A percentile compares a stretch with the other conserved stretches of the same genome.
These are phyloP conservation scores for Schizophyllum commune DNA, from an alignment of 1,284 basidiomycete species.

Conservation along the genomic window DNA sequence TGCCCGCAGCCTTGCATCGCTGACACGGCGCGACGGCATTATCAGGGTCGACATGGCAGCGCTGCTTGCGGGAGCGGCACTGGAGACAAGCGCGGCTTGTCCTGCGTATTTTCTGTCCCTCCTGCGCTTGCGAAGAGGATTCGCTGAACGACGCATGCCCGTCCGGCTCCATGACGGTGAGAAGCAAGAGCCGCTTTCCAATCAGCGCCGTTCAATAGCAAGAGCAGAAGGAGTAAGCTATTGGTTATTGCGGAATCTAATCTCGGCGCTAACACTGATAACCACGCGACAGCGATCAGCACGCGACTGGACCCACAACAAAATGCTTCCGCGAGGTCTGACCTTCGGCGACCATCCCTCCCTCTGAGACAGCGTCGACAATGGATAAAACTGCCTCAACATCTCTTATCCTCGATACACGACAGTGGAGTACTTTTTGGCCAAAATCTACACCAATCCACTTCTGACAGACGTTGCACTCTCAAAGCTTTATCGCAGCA, in stretches of 20 bases:
- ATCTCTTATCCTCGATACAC: no score
- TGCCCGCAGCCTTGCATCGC: conserved; percentile 1
- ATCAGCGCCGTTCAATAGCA: background rate
- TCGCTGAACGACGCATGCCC: background rate
- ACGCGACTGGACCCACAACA: background rate
- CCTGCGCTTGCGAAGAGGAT: background rate
- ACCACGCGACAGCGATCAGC: background rate
- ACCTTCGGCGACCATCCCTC: no score
- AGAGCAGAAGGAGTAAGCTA: background rate
- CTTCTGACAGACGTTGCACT: no score
- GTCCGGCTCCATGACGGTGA: background rate
- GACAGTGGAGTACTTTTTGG: no score
- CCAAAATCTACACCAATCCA: no score
- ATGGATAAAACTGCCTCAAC: no score
- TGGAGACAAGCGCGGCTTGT: conserved; percentile 2
- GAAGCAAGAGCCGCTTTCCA: background rate
- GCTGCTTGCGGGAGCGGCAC: conserved; percentile 4
- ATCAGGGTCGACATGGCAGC: conserved; percentile 3
- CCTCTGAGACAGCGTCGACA: no score
- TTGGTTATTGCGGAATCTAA: background rate
- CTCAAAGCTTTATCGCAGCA: no score
- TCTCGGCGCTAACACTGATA: background rate
- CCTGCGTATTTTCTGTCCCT: background rate
- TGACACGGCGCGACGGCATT: conserved; percentile 1
- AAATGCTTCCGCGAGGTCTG: background rate